These are phyloP conservation scores for Globisporangium rhizosaccharum DNA, from an alignment of 352 stramenopile genomes.

Conservation along the genomic window DNA sequence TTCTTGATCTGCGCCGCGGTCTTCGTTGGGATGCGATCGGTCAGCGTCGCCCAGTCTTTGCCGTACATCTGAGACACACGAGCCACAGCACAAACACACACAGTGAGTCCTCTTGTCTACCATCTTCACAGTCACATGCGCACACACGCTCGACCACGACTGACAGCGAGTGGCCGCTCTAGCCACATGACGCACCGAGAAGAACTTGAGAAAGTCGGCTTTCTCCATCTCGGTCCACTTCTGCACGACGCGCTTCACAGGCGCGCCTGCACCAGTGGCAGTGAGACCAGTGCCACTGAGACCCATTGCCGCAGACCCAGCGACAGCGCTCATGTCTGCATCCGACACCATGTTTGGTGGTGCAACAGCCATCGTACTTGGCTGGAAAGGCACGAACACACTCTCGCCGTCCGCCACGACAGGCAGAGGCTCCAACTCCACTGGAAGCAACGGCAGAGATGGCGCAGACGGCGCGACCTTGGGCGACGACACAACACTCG, in stretches of 20 bases:
- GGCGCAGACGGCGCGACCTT: slow-evolving; percentile 3
- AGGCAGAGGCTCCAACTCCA: background rate
- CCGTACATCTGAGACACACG: slow-evolving; percentile 57
- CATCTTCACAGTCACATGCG: background rate
- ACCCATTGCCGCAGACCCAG: background rate
- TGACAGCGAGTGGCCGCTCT: no score
- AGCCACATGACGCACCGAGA: slow-evolving; percentile 44
- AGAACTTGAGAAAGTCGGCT: slow-evolving; percentile 83
- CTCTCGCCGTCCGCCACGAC: background rate
- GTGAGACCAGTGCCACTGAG: background rate
- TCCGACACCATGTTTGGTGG: background rate
- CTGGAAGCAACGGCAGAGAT: background rate
- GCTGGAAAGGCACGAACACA: slow-evolving; percentile 1
- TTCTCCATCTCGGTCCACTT: slow-evolving; percentile 90
- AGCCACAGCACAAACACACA: slow-evolving; percentile 9
- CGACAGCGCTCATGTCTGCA: background rate
- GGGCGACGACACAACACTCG: slow-evolving; percentile 3
- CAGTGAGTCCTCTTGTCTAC: background rate
- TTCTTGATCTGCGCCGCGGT: slow-evolving; percentile 90
- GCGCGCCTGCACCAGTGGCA: slow-evolving; percentile 15
- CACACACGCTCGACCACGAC: slow-evolving; percentile 1
- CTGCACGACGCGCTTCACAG: slow-evolving; percentile 77
- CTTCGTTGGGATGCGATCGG: slow-evolving; percentile 85
- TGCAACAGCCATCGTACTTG: background rate
- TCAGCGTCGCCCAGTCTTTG: slow-evolving; percentile 86